Percentiles rank a stretch among this genome's conserved stretches.
Evolutionary conservation across 352 stramenopile genomes (phyloP).

Genomic region (Stramenopiles sp.): DNA sequence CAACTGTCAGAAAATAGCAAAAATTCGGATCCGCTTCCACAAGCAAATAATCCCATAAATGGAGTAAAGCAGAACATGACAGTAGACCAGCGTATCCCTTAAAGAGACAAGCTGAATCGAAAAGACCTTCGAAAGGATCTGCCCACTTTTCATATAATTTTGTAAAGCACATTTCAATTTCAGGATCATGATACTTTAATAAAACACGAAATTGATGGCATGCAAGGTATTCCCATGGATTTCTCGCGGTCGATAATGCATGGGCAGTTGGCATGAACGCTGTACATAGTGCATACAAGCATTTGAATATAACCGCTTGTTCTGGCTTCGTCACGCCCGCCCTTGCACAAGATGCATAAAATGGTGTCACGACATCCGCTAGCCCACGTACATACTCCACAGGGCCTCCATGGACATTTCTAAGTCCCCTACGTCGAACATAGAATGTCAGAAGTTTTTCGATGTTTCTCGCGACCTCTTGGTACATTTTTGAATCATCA

Average conservation of each 20-base stretch:
- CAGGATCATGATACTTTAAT: not conserved
- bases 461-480: not conserved
- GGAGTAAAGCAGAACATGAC: not conserved
- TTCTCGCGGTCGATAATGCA: not conserved
- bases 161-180: not conserved
- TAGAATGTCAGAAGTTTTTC: not conserved
- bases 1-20: not conserved
- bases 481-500: too few relatives aligned
- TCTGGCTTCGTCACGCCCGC: not conserved
- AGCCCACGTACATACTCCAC: not conserved
- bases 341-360: too few relatives aligned
- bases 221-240: not conserved
- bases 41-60: not conserved
- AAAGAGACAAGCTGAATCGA: not conserved
- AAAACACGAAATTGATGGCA: not conserved
- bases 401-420: not conserved
- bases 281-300: not conserved
- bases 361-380: not conserved
- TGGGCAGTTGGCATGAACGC: not conserved
- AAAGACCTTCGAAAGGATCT: not conserved
- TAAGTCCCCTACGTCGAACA: not conserved
- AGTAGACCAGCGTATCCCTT: not conserved
- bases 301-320: not conserved
- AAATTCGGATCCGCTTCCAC: not conserved
- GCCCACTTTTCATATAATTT: not conserved